A percentile compares a stretch with the other conserved stretches of the same genome.
Evolutionary conservation across 2,329 filamentous ascomycete genomes (phyloP).

Genomic region (Penicillium sp.): DNA sequence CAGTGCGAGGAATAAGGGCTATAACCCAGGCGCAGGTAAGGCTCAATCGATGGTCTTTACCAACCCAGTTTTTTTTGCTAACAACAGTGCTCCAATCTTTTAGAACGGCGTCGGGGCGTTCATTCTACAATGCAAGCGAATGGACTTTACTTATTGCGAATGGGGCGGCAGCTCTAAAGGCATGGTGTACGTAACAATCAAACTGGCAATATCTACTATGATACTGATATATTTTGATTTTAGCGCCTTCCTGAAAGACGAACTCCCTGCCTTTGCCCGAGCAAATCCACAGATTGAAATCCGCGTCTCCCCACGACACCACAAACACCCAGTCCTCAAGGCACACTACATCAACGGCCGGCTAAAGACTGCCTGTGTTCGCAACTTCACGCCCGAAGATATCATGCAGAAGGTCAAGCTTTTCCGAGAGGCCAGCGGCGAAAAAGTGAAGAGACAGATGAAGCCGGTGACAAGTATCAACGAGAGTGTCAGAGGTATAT

Average conservation of each 20-base stretch:
- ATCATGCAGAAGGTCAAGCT: conserved; percentile 70
- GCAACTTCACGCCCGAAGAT: conserved; percentile 76
- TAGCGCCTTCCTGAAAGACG: conserved; percentile 76
- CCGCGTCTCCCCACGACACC: conserved; percentile 82
- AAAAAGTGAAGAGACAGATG: conserved; percentile 50
- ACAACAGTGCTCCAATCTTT: neutral
- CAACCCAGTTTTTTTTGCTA: neutral
- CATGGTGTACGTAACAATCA: conserved; percentile 69
- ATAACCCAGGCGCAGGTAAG: conserved; percentile 56
- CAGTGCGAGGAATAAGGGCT: conserved; percentile 48
- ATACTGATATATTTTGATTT: too few relatives aligned
- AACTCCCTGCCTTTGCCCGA: conserved; percentile 72
- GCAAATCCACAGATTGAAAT: conserved; percentile 87
- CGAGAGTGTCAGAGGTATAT: conserved; percentile 62
- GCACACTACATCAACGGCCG: conserved; percentile 91
- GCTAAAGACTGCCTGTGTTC: conserved; percentile 80
- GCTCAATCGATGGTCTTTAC: neutral
- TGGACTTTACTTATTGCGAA: conserved; percentile 97
- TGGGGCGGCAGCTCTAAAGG: conserved; percentile 88
- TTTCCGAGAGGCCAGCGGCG: conserved; percentile 45
- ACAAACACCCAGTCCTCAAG: conserved; percentile 81
- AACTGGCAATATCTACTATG: conserved; percentile 3
- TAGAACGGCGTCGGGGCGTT: conserved; percentile 97
- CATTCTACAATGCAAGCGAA: conserved; percentile 91
- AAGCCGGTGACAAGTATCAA: conserved; percentile 60